Evolutionary conservation across 208 protist species (phyloP), one percentile per base, ranked within the genome.

Genomic region (Trypanosoma rangeli): DNA sequence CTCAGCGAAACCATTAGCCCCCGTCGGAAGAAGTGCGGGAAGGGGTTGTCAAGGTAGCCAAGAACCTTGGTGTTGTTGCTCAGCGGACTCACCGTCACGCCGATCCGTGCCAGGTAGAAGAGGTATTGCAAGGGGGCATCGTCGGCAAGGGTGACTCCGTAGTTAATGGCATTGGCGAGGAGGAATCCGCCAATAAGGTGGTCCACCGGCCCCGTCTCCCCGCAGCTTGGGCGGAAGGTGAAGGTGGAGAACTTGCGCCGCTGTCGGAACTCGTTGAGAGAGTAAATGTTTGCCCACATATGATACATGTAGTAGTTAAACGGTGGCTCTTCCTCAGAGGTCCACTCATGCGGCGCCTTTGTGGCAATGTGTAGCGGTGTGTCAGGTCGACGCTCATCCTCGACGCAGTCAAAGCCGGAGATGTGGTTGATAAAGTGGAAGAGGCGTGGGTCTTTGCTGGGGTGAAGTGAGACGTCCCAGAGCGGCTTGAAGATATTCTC

Each of bases 1-100:
- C 97, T 98, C 12, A 99, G 87, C 12, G 95, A 97, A 10, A 99
- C 98, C 55, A 98, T 97, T 48, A 99, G 79, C 37, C 98, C 98
- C 44, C 92, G 83, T 1, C 84, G 72, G 79, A 99, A 99, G 74
- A 99, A 97, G 49, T 68, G 49, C 18, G 93, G 91, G 73, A 99
- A 99, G 15, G 98, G 98, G 76, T 98, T 98, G 64, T 94, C 82
- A 24, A 98, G 73, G 76, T 99, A 99, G 28, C 90, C 81, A 28
- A 99, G 78, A 52, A 99, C 99, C 42, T 99, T 94, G n/a, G 93
- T 90, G 88, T 99, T 99, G 83, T 99, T 99, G 85, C 93, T 98
- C 22, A 99, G 82, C 48, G 99, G 99, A 64, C 96, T 98, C 71
- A 99, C 76, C 7, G 97, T 96, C 20, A 99, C 85, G 18, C 97